Conservation (phyloP, 192 early-diverging fungal species). For the Powellomyces hirtus region DNA sequence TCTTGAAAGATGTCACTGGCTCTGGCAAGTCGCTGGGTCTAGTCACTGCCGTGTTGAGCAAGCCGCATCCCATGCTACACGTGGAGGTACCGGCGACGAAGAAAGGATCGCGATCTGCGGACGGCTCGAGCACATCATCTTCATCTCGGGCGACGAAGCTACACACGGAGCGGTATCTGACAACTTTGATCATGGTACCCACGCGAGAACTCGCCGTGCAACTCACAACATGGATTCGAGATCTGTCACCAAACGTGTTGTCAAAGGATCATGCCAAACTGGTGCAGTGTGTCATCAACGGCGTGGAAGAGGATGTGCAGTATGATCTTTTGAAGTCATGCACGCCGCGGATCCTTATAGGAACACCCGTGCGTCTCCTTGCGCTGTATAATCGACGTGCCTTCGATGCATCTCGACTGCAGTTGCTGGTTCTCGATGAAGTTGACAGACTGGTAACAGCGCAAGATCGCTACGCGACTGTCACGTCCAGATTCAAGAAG, state of each 20-base stretch:
- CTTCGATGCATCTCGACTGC: conserved; percentile 34
- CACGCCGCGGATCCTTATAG: conserved; percentile 38
- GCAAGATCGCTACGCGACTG: conserved; percentile 25
- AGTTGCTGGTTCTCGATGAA: conserved; percentile 48
- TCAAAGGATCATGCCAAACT: conserved; percentile 21
- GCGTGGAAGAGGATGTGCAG: conserved; percentile 27
- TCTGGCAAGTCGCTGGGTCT: conserved; percentile 48
- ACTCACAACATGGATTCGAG: conserved; percentile 20
- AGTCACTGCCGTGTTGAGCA: conserved; percentile 35
- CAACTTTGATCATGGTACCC: conserved; percentile 39
- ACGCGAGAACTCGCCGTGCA: conserved; percentile 48
- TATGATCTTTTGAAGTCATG: conserved; percentile 8
- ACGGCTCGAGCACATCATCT: not conserved
- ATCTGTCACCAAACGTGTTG: conserved; percentile 2
- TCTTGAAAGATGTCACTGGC: conserved; percentile 47
- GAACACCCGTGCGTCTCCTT: conserved; percentile 41
- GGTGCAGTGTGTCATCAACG: conserved; percentile 40
- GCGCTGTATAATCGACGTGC: conserved; percentile 19
- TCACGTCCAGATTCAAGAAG: conserved; percentile 29
- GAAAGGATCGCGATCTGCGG: no score
- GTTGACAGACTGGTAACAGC: conserved; percentile 38
- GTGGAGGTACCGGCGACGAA: not conserved
- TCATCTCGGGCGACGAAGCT: not conserved
- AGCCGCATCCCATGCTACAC: conserved; percentile 8
- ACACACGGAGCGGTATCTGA: conserved; percentile 27